A percentile compares a stretch with the other conserved stretches of the same genome.
Conservation (phyloP, 495 filamentous ascomycete species). For the Staphylotrichum longicolle region DNA sequence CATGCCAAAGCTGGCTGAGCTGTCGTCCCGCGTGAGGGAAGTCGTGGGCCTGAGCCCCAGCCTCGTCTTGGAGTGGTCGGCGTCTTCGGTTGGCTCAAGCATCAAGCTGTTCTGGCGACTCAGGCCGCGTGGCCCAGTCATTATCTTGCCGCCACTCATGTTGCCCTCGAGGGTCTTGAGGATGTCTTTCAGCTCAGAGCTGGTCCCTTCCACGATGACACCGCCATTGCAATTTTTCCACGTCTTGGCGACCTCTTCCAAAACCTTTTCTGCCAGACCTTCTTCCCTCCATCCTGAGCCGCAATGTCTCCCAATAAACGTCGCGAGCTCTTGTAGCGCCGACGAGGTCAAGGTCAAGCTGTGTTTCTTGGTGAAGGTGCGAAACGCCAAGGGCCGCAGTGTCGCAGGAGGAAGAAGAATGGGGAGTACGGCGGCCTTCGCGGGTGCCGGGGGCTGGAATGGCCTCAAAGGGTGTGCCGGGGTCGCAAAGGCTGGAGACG, state of each 20-base stretch:
- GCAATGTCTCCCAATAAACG: slow-evolving; percentile 88
- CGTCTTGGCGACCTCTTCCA: slow-evolving; percentile 83
- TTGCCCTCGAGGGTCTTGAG: slow-evolving; percentile 76
- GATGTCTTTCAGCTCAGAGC: slow-evolving; percentile 72
- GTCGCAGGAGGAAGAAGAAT: slow-evolving; percentile 84
- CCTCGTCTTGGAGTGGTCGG: slow-evolving; percentile 41
- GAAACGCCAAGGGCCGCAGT: slow-evolving; percentile 86
- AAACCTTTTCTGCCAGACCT: slow-evolving; percentile 83
- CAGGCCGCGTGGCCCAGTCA: slow-evolving; percentile 42
- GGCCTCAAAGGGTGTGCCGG: slow-evolving; percentile 69
- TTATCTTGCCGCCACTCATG: slow-evolving; percentile 76
- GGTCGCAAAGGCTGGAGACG: slow-evolving; percentile 84
- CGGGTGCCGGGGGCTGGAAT: slow-evolving; percentile 49
- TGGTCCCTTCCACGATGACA: slow-evolving; percentile 84
- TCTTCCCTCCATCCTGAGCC: slow-evolving; percentile 96
- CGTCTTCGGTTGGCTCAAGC: slow-evolving; percentile 39
- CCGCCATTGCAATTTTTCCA: slow-evolving; percentile 85
- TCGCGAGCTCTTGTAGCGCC: slow-evolving; percentile 76
- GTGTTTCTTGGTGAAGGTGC: slow-evolving; percentile 96
- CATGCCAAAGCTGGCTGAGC: slow-evolving; percentile 62
- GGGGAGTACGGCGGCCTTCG: slow-evolving; percentile 76
- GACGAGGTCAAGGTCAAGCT: slow-evolving; percentile 89
- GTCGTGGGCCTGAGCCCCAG: slow-evolving; percentile 44
- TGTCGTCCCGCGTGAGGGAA: slow-evolving; percentile 51
- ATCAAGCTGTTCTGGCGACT: slow-evolving; percentile 61